Evolutionary conservation across 345 rosid species (phyloP), one percentile per base, ranked within the genome.

Genomic region (Eucalyptus marginata): DNA sequence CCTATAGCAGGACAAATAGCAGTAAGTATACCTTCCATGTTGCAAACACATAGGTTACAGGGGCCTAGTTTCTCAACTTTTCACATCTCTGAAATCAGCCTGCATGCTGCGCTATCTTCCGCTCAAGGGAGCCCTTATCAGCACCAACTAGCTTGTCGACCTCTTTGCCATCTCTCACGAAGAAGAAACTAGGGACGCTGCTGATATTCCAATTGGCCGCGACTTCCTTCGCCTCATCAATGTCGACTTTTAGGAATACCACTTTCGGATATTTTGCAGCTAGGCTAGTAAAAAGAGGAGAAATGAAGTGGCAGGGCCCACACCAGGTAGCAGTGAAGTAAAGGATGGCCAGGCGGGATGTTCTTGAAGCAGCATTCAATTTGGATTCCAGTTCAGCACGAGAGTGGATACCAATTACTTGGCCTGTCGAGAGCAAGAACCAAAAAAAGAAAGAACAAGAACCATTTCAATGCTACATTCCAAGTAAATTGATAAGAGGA

Each of bases 251-350:
- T 91, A 97, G 88, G 95, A 97, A 97, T n/a, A 94, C 97, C 1
- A 92, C 93, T 90, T 94, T 94, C 1, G 94, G 93, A 89, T 96
- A 90, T 89, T 95, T 93, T n/a, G 91, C 90, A n/a, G 98, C 99
- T 92, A 95, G 91, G 91, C 86, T 96, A 62, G 96, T 92, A 89
- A 93, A 96, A 71, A 94, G 91, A n/a, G 99, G 98, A 88, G 98
- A 94, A 92, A 97, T 95, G 93, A 94, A 92, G 22, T 96, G 98
- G 91, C 98, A 97, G 9, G 98, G 99, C 49, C 98, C 99, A 76
- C 99, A 97, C 99, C 99, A 97, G 52, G 96, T 91, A 54, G 99
- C 99, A 7, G 99, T 97, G 90, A 97, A 97, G 93, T 97, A 97
- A 66, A 97, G 86, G 89, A 97, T 92, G 56, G 94, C 92, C 88